A percentile compares a stretch with the other conserved stretches of the same genome.
phyloP scores from a whole-genome alignment of 768 basidiomycete genomes.

The Leucogyrophana mollusca region DNA sequence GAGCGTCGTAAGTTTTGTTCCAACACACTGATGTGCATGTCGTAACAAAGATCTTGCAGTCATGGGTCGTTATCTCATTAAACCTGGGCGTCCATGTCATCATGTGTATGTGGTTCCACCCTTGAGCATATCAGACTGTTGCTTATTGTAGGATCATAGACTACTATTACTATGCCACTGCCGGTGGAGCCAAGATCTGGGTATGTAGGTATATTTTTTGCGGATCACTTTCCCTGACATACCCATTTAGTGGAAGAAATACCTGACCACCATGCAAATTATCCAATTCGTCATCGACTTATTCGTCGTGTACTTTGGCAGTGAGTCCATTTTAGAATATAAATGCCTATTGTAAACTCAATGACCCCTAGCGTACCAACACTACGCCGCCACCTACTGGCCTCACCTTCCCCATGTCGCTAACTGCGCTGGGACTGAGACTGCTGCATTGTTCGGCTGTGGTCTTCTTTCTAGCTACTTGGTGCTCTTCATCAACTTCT shows the following conservation, averaged over 20 bases:
- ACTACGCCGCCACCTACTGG: conserved; percentile 70
- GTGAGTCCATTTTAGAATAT: conserved; percentile 51
- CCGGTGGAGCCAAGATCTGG: conserved; percentile 96
- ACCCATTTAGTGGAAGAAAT: conserved; percentile 89
- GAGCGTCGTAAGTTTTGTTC: conserved; percentile 70
- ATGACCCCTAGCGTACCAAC: conserved; percentile 62
- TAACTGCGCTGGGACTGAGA: conserved; percentile 87
- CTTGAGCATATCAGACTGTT: conserved; percentile 5
- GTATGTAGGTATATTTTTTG: conserved; percentile 39
- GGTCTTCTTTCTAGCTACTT: conserved; percentile 87
- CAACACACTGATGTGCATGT: neutral
- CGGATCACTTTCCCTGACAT: conserved; percentile 2
- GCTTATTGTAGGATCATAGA: conserved; percentile 43
- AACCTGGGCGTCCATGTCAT: conserved; percentile 94
- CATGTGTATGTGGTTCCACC: conserved; percentile 75
- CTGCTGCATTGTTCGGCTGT: conserved; percentile 88
- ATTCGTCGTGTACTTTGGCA: conserved; percentile 89
- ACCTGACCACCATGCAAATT: conserved; percentile 96
- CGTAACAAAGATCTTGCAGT: too few species aligned
- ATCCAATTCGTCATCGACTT: conserved; percentile 94
- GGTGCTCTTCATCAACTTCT: conserved; percentile 94
- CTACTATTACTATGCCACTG: conserved; percentile 99
- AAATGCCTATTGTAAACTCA: conserved; percentile 6
- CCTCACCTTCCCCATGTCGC: conserved; percentile 63
- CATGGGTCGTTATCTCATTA: conserved; percentile 92